Evolutionary conservation across 352 stramenopile species (phyloP), one percentile per base, ranked within the genome.

Genomic region (Phytopythium helicoides): DNA sequence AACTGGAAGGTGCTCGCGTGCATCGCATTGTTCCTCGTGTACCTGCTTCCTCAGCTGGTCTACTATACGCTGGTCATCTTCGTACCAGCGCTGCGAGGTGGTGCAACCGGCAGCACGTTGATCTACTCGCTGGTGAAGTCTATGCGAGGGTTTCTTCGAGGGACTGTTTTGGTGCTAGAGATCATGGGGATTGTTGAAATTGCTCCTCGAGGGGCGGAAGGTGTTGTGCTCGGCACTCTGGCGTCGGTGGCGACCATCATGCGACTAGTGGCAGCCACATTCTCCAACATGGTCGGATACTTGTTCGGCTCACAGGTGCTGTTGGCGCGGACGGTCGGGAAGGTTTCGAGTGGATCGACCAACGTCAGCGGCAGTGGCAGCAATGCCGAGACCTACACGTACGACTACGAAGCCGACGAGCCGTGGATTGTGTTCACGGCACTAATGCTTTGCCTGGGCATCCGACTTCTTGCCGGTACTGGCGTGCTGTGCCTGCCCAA

Each of bases 121-220:
- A 33, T 33, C 28, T 82, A 75, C 41, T 62, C 68, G 19, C 35
- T 81, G 6, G 56, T 78, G 14, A 65, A 48, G 35, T 60, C 65
- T 7, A 51, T 75, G 15, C 62, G 56, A n/a, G 68, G 65, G 23
- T 82, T 77, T 23, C 39, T 76, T 10, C 68, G 63, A 18, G 61
- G 55, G 11, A 41, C 60, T 6, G 47, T 76, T 11, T 46, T 76
- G 36, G 62, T 82, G 25, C 33, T 82, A 8, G 57, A 77, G 21
- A 47, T 82, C 8, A 63, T 64, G 21, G 68, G 76, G 14, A 59
- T 51, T 0, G 66, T 72, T 5, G 72, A 82, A 51, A 79, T 82
- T 36, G 72, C 72, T 4, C 68, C 66, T 15, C 48, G 67, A 1
- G 68, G 68, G 9, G 66, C 56, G 0, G 72, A 82, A 62, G 72